phyloP scores from a whole-genome alignment of 208 protist species.

The Tritrichomonas foetus region DNA sequence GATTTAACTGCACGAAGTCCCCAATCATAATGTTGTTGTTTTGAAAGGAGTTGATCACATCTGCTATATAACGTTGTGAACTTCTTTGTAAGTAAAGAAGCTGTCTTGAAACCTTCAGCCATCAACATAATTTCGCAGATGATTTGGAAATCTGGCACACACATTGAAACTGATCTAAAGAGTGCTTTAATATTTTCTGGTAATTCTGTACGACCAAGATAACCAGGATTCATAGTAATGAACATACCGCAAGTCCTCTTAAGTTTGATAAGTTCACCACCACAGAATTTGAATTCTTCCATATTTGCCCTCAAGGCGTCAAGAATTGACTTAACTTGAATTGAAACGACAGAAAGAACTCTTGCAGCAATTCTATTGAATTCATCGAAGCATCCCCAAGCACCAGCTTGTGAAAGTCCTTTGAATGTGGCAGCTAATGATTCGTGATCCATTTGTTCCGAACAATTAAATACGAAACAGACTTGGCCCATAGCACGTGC shows the following conservation, averaged over 20 bases:
- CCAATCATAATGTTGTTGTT: slow-evolving; percentile 97
- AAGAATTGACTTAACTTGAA: slow-evolving; percentile 89
- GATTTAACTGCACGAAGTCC: slow-evolving; percentile 95
- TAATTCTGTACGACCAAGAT: slow-evolving; percentile 80
- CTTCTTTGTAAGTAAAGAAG: slow-evolving; percentile 88
- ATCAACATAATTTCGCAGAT: slow-evolving; percentile 98
- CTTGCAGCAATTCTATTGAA: slow-evolving; percentile 83
- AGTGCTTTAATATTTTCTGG: slow-evolving; percentile 63
- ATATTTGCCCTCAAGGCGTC: slow-evolving; percentile 90
- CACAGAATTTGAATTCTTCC: slow-evolving; percentile 66
- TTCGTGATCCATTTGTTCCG: slow-evolving; percentile 95
- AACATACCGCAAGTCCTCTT: slow-evolving; percentile 69
- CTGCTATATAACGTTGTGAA: slow-evolving; percentile 92
- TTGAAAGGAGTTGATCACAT: slow-evolving; percentile 87
- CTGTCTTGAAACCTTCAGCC: slow-evolving; percentile 86
- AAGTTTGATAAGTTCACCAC: slow-evolving; percentile 70
- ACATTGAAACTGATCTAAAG: slow-evolving; percentile 79
- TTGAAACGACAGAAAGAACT: slow-evolving; percentile 88
- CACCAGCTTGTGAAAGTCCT: slow-evolving; percentile 86
- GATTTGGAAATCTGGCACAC: slow-evolving; percentile 90
- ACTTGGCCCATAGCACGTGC: slow-evolving; percentile 59
- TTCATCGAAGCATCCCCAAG: slow-evolving; percentile 97
- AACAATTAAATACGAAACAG: slow-evolving; percentile 75
- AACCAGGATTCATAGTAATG: slow-evolving; percentile 98
- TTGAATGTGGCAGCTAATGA: slow-evolving; percentile 93